Conservation (phyloP, 257 asterid genomes). For the Lithospermum erythrorhizon region DNA sequence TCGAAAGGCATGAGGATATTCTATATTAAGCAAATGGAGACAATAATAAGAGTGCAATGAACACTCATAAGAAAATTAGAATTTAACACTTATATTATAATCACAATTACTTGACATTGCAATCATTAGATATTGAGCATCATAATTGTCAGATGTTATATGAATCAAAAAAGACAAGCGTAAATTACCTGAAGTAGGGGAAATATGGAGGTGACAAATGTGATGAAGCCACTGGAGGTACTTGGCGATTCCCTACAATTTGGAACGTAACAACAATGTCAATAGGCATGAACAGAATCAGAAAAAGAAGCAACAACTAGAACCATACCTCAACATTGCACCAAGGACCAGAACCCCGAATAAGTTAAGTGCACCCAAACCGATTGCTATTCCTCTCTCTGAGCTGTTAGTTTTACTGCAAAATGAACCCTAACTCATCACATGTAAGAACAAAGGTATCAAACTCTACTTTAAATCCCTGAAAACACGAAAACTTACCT, state of each 20-base stretch:
- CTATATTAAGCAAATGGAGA: too few species aligned
- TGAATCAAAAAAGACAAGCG: conserved; percentile 5
- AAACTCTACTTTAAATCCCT: neutral
- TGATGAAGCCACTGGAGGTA: conserved; percentile 53
- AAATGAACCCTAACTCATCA: conserved; percentile 9
- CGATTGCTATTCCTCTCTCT: conserved; percentile 87
- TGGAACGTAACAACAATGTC: conserved; percentile 18
- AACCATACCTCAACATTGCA: conserved; percentile 73
- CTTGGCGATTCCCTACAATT: conserved; percentile 61
- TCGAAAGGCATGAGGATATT: too few species aligned
- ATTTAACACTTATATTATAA: too few species aligned
- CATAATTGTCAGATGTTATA: neutral
- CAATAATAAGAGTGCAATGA: neutral
- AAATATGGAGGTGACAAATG: conserved; percentile 68
- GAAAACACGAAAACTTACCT: conserved; percentile 28
- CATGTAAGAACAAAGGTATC: conserved; percentile 2
- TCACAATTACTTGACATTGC: neutral
- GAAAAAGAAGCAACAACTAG: conserved; percentile 14
- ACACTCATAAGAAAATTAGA: too few species aligned
- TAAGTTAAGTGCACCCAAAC: conserved; percentile 87
- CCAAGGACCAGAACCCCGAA: conserved; percentile 85
- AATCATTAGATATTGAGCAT: too few species aligned
- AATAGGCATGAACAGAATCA: conserved; percentile 14
- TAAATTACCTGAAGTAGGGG: conserved; percentile 82
- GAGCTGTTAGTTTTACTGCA: conserved; percentile 74